Evolutionary conservation across 2,329 filamentous ascomycete species (phyloP), one percentile per base, ranked within the genome.

Genomic region (Diatrype stigma): DNA sequence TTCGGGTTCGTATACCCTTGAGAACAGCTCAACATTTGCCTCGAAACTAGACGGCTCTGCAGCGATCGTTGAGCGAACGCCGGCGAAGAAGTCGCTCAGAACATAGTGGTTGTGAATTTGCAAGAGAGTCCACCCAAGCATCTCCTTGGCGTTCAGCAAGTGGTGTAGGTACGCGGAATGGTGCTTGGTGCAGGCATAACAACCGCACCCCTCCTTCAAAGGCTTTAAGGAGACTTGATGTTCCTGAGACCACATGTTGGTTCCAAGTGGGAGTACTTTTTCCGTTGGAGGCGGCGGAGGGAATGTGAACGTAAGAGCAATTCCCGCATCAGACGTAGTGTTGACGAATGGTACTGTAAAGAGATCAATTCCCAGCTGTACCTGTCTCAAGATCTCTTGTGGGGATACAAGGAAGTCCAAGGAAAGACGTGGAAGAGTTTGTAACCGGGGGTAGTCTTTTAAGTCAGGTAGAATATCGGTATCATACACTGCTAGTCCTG

Each of bases 111-210:
- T 99, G 72, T 99, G 94, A 3, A 96, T 79, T 67, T 97, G 93
- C 7, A 99, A 77, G 7, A 99, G 77, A 0, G 87, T 89, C 94
- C 94, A 99, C 22, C 87, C 93, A 4, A 96, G 82, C 94, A 99
- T 97, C 70, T 99, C 94, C 64, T 92, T 95, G 1, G 94, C 91
- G 45, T 83, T 79, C 6, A 99, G 81, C 1, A 97, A 78, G 68
- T 99, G 94, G 57, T 91, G 87, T 34, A 99, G 65, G 69, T 89
- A 99, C 0, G 94, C 93, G 46, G 86, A 78, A 69, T 96, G 90
- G 68, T 97, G 93, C 17, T 80, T 81, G 2, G 76, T 82, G 75
- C 94, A 99, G 21, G 90, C 77, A 67, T 96, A 93, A 76, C 94
- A 99, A 47, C 71, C 60, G 68, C 94, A 99, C 16, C 70, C 77